phyloP scores from a whole-genome alignment of 1,139 yeast species.

The Kazachstania sp. region DNA sequence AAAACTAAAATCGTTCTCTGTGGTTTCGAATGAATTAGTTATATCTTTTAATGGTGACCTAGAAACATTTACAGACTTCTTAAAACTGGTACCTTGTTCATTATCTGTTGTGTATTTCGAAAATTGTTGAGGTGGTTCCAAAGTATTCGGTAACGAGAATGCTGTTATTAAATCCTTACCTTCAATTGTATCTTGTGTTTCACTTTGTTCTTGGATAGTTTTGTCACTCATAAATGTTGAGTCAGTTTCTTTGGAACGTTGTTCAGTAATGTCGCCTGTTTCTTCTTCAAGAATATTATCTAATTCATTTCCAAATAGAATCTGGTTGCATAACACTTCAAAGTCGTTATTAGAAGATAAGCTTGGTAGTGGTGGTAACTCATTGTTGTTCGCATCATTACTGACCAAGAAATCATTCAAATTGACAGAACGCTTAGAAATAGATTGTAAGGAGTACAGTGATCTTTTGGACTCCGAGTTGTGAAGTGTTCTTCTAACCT shows the following conservation, averaged over 20 bases:
- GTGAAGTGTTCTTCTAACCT: slow-evolving; percentile 18
- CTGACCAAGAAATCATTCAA: slow-evolving; percentile 23
- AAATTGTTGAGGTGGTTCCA: background rate
- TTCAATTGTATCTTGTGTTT: background rate
- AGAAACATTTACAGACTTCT: background rate
- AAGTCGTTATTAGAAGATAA: slow-evolving; percentile 23
- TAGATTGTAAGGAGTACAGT: slow-evolving; percentile 28
- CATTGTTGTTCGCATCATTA: slow-evolving; percentile 7
- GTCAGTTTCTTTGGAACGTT: background rate
- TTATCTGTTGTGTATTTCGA: background rate
- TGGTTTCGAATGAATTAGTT: slow-evolving; percentile 2
- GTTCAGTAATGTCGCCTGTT: slow-evolving; percentile 2
- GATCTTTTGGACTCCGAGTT: slow-evolving; percentile 30
- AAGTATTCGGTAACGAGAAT: background rate
- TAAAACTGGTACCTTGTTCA: background rate
- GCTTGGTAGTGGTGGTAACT: slow-evolving; percentile 17
- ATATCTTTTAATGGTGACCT: slow-evolving; percentile 5
- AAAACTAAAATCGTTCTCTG: slow-evolving; percentile 3
- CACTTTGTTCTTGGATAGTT: background rate
- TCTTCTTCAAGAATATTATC: slow-evolving; percentile 24
- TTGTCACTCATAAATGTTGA: background rate
- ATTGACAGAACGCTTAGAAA: slow-evolving; percentile 30
- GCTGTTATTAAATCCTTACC: background rate
- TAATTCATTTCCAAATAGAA: slow-evolving; percentile 25
- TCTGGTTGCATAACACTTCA: slow-evolving; percentile 25